phyloP scores from a whole-genome alignment of 441 rosid species.

The Erysimum pusillum region DNA sequence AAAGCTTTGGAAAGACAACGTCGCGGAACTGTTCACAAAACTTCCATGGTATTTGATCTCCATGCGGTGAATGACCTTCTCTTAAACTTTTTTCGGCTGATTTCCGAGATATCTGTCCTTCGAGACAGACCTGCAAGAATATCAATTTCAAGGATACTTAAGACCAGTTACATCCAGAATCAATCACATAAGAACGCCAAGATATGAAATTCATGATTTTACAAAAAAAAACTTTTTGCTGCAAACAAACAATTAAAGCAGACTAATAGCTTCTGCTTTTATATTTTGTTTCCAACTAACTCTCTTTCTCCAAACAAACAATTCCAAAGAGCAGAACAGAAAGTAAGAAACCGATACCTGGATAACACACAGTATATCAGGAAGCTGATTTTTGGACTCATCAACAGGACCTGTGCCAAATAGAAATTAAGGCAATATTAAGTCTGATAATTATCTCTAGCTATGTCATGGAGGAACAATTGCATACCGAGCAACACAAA shows the following conservation, averaged over 20 bases:
- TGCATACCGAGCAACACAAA: slow-evolving; percentile 88
- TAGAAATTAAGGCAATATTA: slow-evolving; percentile 28
- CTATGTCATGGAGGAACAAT: slow-evolving; percentile 25
- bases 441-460: slow-evolving; percentile 24
- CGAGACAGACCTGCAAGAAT: slow-evolving; percentile 77
- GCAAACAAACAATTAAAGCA: slow-evolving; percentile 30
- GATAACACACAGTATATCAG: slow-evolving; percentile 91
- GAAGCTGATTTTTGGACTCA: slow-evolving; percentile 91
- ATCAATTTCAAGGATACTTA: slow-evolving; percentile 9
- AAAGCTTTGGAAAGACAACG: slow-evolving; percentile 85
- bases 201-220: slow-evolving; percentile 12
- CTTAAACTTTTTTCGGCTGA: slow-evolving; percentile 80
- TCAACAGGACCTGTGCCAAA: slow-evolving; percentile 89
- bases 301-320: slow-evolving; percentile 3
- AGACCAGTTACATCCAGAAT: slow-evolving; percentile 23
- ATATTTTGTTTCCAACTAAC: slow-evolving; percentile 11
- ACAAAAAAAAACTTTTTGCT: not conserved
- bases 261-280: slow-evolving; percentile 8
- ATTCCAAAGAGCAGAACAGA: slow-evolving; percentile 6
- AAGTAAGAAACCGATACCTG: slow-evolving; percentile 62
- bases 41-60: slow-evolving; percentile 99
- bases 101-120: slow-evolving; percentile 93
- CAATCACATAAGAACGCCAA: slow-evolving; percentile 21
- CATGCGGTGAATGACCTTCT: slow-evolving; percentile 88
- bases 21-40: slow-evolving; percentile 89